These are phyloP conservation scores for Camellia japonica DNA, from an alignment of 148 eudicot genomes.

Conservation along the genomic window DNA sequence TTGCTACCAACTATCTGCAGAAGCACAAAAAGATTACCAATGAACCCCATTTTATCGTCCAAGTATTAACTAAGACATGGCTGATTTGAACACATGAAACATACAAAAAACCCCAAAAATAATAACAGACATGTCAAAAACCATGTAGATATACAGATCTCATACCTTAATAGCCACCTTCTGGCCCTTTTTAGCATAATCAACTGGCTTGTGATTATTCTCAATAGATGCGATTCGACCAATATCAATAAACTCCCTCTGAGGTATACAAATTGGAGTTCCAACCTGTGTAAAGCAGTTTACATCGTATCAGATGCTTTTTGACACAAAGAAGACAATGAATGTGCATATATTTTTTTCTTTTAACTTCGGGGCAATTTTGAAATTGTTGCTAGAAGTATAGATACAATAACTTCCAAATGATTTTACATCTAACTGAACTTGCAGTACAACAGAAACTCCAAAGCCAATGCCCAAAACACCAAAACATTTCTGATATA, in stretches of 20 bases:
- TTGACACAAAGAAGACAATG: neutral
- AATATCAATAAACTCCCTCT: constrained; percentile 63
- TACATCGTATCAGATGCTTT: neutral
- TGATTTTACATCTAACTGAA: neutral
- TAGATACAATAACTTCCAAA: neutral
- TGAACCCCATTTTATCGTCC: neutral
- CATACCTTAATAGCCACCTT: constrained; percentile 87
- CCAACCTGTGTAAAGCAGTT: constrained; percentile 57
- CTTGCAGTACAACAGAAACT: neutral
- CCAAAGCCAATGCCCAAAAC: neutral
- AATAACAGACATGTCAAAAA: neutral
- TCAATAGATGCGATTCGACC: constrained; percentile 80
- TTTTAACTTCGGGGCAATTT: neutral
- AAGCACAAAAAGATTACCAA: neutral
- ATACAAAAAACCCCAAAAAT: neutral
- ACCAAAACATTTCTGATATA: neutral
- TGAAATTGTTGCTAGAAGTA: neutral
- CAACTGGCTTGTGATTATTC: constrained; percentile 74
- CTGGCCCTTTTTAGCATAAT: constrained; percentile 75
- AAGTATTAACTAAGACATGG: too few species aligned
- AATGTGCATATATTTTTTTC: neutral
- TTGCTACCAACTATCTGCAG: constrained; percentile 66
- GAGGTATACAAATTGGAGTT: constrained; percentile 85
- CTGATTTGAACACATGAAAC: neutral
- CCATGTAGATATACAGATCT: neutral